Evolutionary conservation across 179 eudicot species (phyloP), one percentile per base, ranked within the genome.

Genomic region (Drosera spatulata): DNA sequence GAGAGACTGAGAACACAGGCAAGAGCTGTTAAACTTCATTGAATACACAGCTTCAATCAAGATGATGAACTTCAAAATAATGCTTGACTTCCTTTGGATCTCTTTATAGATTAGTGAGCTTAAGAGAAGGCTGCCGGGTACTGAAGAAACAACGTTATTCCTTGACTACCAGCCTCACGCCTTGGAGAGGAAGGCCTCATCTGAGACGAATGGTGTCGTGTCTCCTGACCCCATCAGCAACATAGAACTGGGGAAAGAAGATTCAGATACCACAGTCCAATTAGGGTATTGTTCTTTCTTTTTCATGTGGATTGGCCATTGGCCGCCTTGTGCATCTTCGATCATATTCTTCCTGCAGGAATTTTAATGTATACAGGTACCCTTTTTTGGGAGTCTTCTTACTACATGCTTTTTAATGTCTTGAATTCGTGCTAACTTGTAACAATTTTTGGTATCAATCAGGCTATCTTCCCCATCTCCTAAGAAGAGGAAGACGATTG

Each of bases 1-100:
- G 88, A 80, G 71, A 66, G 64, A 10, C 65, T 87, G 61, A 81
- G 86, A 48, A 79, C 73, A 81, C 86, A 83, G 83, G 94, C 71
- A 76, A 68, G 33, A 22, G 33, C 33, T 1, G 33, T 22, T 39
- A 40, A 3, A 7, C 50, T 22, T 6, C 10, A 61, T 9, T 46
- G 9, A 42, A 37, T 60, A 4, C n/a, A 15, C 45, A 9, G 10
- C 43, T 44, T 14, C 6, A 22, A 10, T 39, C 9, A 33, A 4
- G 39, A 2, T 66, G 48, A 12, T 41, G 44, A 39, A 39, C 56
- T 15, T 7, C 42, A 10, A 22, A 9, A 22, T 33, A 7, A 22
- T 22, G 33, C 33, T 1, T 13, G 10, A 46, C 11, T 50, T 49
- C 39, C 57, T n/a, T 6, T 10, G 15, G n/a, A n/a, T n/a, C 54